Evolutionary conservation across 106 monocot genomes (phyloP), one percentile per base, ranked within the genome.

Genomic region (Acorus gramineus): DNA sequence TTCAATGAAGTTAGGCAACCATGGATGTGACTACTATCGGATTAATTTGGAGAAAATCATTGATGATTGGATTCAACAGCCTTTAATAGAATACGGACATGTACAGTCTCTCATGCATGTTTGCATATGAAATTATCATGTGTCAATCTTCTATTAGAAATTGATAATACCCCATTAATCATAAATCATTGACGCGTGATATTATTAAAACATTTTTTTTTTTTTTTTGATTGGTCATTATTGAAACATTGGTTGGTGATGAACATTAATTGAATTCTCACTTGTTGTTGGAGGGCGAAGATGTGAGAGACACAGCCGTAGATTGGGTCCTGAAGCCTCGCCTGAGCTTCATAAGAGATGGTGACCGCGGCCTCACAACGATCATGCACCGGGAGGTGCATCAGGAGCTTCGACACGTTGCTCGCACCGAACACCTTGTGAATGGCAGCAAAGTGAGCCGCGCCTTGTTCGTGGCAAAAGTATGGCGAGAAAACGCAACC

Each of bases 391-490:
- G 93, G 93, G 9, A 93, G 78, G 60, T 89, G 83, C 76, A 69
- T 66, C 51, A 93, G 85, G 56, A 93, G 73, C 71, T 93, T 93
- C 7, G 92, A 93, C 69, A 82, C 92, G 48, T 93, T 93, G 75
- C 92, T 93, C 0, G 92, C 92, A 2, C 92, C 92, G 63, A 93
- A 93, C 7, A 93, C 88, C 76, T 85, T 88, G 65, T 93, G 93
- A 47, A 93, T 82, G 46, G 93, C 93, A 3, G 89, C 93, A 14
- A 93, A 93, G 50, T 89, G 93, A 0, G 83, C 57, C n/a, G 93
- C 93, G 8, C 93, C 93, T 77, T 93, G 93, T 44, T 93, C 93
- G 43, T 93, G 89, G 73, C 89, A 81, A 66, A 93, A 93, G 66
- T 89, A 93, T 4, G 93, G 93, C 2, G 93, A 88, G 28, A 93